phyloP scores from a whole-genome alignment of 768 basidiomycete genomes.

The Sporobolomyces roseus region DNA sequence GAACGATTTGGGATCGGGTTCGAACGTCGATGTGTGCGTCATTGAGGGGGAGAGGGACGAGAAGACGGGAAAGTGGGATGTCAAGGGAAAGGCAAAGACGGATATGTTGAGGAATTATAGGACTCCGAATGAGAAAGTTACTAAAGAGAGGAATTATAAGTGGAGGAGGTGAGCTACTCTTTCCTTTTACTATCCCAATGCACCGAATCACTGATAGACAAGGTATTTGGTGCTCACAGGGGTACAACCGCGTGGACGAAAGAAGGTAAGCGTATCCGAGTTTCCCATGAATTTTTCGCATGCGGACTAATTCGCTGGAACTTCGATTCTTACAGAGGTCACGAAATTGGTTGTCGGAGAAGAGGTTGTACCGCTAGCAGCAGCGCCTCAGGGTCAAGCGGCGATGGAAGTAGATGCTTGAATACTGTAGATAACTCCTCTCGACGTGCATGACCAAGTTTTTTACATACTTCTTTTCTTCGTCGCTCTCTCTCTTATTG shows the following conservation, averaged over 20 bases:
- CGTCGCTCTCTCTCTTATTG: no score
- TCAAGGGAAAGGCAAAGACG: conserved; percentile 58
- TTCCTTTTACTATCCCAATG: background rate
- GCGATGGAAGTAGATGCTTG: conserved; percentile 44
- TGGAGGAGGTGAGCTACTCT: conserved; percentile 30
- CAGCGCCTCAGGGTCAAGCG: conserved; percentile 19
- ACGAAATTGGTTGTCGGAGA: conserved; percentile 40
- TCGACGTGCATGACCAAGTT: no score
- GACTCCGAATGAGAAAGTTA: conserved; percentile 73
- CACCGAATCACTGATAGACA: background rate
- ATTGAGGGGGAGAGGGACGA: conserved; percentile 58
- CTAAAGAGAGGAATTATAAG: conserved; percentile 45
- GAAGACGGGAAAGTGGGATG: conserved; percentile 46
- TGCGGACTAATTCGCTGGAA: background rate
- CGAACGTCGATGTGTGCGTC: conserved; percentile 96
- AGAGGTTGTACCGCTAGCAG: conserved; percentile 37
- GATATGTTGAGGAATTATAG: conserved; percentile 93
- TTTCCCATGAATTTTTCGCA: background rate
- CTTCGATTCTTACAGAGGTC: conserved; percentile 24
- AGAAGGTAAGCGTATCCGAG: conserved; percentile 11
- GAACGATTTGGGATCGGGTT: conserved; percentile 97
- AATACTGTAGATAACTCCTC: no score
- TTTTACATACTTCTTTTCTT: background rate
- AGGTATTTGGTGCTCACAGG: background rate
- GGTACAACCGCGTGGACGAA: conserved; percentile 33